Evolutionary conservation across 163 green algal species (phyloP).

Genomic region (Dunaliella salina): DNA sequence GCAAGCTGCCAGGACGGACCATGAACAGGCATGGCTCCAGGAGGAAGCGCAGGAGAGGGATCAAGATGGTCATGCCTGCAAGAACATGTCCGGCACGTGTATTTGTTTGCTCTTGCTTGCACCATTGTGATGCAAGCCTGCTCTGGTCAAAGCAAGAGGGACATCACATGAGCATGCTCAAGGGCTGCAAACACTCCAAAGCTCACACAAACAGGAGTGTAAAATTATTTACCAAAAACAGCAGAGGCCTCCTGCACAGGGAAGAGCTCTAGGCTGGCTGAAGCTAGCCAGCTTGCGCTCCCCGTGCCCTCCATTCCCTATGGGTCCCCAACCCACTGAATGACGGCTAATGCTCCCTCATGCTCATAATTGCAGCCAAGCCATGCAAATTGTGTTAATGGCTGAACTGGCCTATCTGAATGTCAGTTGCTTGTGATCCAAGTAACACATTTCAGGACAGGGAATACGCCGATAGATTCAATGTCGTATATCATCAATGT

Average conservation of each 20-base stretch:
- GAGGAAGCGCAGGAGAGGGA: slow-evolving; percentile 32
- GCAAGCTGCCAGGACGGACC: slow-evolving; percentile 4
- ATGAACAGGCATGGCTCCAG: slow-evolving; percentile 25
- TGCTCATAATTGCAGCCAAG: neutral
- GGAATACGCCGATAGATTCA: no score
- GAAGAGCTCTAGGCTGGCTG: neutral
- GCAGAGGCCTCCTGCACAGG: neutral
- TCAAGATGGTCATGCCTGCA: slow-evolving; percentile 21
- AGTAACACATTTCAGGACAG: neutral
- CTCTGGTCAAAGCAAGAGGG: neutral
- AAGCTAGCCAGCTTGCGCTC: neutral
- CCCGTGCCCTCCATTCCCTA: neutral
- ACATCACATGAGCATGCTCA: neutral
- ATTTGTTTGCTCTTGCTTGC: neutral
- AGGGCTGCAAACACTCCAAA: neutral
- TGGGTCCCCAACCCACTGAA: neutral
- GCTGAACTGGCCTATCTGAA: neutral
- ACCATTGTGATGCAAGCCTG: neutral
- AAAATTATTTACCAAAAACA: neutral
- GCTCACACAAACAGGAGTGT: neutral
- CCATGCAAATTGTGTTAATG: neutral
- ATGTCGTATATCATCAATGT: no score
- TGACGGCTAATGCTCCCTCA: neutral
- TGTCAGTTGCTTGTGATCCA: neutral
- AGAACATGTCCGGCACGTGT: neutral